Conservation (phyloP, 805 yeast species). For the Torulaspora quercuum region DNA sequence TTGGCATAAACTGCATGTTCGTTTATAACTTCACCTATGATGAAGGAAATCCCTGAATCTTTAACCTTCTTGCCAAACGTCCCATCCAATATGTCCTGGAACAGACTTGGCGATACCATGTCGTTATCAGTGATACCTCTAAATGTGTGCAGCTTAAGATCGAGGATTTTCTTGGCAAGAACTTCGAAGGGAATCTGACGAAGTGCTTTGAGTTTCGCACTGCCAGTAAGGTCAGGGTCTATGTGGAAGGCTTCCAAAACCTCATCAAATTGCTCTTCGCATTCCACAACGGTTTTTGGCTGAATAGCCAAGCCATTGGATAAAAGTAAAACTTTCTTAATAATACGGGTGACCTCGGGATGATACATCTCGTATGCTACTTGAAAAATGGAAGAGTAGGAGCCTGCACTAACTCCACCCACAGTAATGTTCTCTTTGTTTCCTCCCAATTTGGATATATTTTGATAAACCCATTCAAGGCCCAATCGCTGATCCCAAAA, state of each 20-base stretch:
- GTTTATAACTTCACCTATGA: conserved; percentile 39
- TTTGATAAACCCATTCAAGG: conserved; percentile 44
- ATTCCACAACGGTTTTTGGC: conserved; percentile 40
- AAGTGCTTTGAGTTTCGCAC: conserved; percentile 25
- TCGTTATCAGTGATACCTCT: conserved; percentile 42
- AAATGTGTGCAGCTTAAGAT: conserved; percentile 35
- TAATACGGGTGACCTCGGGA: conserved; percentile 39
- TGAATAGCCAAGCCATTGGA: conserved; percentile 41
- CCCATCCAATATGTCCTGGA: conserved; percentile 36
- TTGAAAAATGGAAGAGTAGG: conserved; percentile 42
- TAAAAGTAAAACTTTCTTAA: conserved; percentile 38
- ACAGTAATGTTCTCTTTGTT: conserved; percentile 42
- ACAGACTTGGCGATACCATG: conserved; percentile 35
- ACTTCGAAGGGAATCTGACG: conserved; percentile 21
- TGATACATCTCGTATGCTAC: conserved; percentile 43
- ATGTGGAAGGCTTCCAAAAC: conserved; percentile 31
- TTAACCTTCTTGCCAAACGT: conserved; percentile 28
- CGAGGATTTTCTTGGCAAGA: conserved; percentile 29
- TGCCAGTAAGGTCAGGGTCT: conserved; percentile 11
- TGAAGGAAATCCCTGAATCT: conserved; percentile 23
- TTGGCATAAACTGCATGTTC: conserved; percentile 36
- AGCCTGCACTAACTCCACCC: conserved; percentile 49
- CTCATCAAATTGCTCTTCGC: conserved; percentile 39
- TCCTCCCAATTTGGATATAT: conserved; percentile 47
- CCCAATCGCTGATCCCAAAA: conserved; percentile 48